Evolutionary conservation across 1,284 basidiomycete species (phyloP).

Genomic region (Microbotryum saponariae): DNA sequence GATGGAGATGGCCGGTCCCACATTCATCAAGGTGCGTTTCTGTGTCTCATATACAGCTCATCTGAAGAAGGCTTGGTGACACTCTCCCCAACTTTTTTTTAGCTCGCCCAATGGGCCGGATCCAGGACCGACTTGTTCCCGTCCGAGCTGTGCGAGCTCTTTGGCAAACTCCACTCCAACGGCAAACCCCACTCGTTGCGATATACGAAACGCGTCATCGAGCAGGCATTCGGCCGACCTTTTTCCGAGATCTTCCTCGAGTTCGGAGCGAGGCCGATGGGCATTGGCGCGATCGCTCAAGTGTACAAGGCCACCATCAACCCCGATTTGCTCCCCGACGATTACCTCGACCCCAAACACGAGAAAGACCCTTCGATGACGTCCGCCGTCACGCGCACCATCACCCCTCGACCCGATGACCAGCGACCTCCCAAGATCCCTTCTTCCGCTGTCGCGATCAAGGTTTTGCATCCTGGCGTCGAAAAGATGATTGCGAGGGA

Average conservation of each 20-base stretch:
- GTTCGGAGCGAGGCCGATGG: constrained; percentile 80
- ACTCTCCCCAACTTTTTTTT: constrained; percentile 13
- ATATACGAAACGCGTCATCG: constrained; percentile 77
- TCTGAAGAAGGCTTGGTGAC: background rate
- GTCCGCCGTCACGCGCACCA: constrained; percentile 45
- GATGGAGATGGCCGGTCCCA: constrained; percentile 93
- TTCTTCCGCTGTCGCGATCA: constrained; percentile 83
- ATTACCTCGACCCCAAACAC: constrained; percentile 41
- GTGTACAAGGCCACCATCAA: constrained; percentile 81
- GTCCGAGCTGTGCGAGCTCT: constrained; percentile 72
- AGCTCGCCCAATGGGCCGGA: constrained; percentile 98
- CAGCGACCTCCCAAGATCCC: constrained; percentile 52
- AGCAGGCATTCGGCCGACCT: constrained; percentile 62
- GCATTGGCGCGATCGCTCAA: constrained; percentile 96
- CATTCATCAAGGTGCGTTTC: constrained; percentile 79
- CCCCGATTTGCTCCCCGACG: constrained; percentile 64
- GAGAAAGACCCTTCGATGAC: constrained; percentile 19
- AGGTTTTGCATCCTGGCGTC: constrained; percentile 84
- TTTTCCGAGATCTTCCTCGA: constrained; percentile 89
- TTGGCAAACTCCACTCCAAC: constrained; percentile 83
- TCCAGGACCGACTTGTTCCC: constrained; percentile 93
- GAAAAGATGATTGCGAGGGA: constrained; percentile 75
- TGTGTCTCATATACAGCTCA: background rate
- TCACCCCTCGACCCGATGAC: constrained; percentile 38
- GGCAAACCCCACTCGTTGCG: constrained; percentile 72